Evolutionary conservation across 2,329 filamentous ascomycete species (phyloP).

Genomic region (Ophidiomyces ophidiicola): DNA sequence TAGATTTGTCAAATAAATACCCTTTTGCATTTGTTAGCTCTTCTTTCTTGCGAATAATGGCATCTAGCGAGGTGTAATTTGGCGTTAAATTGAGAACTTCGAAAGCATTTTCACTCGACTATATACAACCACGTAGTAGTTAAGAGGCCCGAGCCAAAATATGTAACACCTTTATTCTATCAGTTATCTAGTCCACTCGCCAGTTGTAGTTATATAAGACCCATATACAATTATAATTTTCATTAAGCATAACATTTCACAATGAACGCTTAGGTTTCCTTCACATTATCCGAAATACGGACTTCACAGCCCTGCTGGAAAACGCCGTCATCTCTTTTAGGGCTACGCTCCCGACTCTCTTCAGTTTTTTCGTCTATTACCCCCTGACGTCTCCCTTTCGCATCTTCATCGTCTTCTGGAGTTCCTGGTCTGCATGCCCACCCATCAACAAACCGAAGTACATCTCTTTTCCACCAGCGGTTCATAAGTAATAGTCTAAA

Average conservation of each 20-base stretch:
- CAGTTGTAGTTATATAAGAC: too few relatives aligned
- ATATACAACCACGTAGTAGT: neutral
- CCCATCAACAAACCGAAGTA: constrained; percentile 41
- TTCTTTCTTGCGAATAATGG: too few relatives aligned
- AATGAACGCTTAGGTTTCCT: too few relatives aligned
- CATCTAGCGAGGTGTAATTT: too few relatives aligned
- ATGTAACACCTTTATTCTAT: neutral
- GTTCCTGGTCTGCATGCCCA: constrained; percentile 42
- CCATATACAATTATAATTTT: neutral
- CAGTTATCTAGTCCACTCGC: neutral
- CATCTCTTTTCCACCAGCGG: constrained; percentile 46
- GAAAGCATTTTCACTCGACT: too few relatives aligned
- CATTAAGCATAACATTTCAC: neutral
- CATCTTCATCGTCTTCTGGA: constrained; percentile 39
- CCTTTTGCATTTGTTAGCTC: too few relatives aligned
- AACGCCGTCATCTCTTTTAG: neutral
- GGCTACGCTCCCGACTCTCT: neutral
- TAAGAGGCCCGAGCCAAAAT: neutral
- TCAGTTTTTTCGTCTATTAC: neutral
- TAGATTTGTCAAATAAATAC: too few relatives aligned
- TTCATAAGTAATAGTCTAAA: constrained; percentile 51
- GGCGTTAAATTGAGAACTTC: too few relatives aligned
- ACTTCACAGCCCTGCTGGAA: neutral
- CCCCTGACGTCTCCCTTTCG: constrained; percentile 2
- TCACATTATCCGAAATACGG: too few relatives aligned